Percentiles rank a stretch among this genome's conserved stretches.
Evolutionary conservation across 148 eudicot genomes (phyloP).

Genomic region (Drosera capensis): DNA sequence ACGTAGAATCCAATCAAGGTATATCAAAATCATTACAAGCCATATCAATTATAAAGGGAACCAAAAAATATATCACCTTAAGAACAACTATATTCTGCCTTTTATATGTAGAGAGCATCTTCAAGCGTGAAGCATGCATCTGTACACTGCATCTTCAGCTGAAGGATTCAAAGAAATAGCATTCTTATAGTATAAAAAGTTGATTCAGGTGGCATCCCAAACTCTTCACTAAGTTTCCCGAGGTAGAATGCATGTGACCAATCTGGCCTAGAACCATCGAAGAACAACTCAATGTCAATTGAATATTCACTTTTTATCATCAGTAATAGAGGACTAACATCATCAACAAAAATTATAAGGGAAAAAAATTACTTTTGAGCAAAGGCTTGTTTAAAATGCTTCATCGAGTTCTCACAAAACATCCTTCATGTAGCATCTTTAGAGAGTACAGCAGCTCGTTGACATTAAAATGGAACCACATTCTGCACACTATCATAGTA

Average conservation of each 20-base stretch:
- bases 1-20: no score
- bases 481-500: slow-evolving; percentile 93
- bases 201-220: slow-evolving; percentile 45
- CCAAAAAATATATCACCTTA: slow-evolving; percentile 35
- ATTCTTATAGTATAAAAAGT: slow-evolving; percentile 66
- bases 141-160: slow-evolving; percentile 88
- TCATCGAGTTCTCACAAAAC: slow-evolving; percentile 74
- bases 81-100: slow-evolving; percentile 47
- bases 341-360: background rate
- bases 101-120: slow-evolving; percentile 59
- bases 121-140: slow-evolving; percentile 98
- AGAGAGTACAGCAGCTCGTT: slow-evolving; percentile 51
- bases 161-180: slow-evolving; percentile 75
- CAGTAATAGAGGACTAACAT: no score
- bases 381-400: slow-evolving; percentile 85
- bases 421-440: slow-evolving; percentile 62
- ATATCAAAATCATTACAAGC: no score
- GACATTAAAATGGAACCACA: slow-evolving; percentile 89
- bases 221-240: slow-evolving; percentile 88
- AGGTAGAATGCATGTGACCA: slow-evolving; percentile 89
- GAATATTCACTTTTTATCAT: no score
- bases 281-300: background rate
- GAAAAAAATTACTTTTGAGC: slow-evolving; percentile 43
- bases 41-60: background rate
- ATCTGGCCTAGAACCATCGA: slow-evolving; percentile 54